Base-by-base conservation (phyloP, 2,329 filamentous ascomycete species). In the Penicillium sp. region DNA sequence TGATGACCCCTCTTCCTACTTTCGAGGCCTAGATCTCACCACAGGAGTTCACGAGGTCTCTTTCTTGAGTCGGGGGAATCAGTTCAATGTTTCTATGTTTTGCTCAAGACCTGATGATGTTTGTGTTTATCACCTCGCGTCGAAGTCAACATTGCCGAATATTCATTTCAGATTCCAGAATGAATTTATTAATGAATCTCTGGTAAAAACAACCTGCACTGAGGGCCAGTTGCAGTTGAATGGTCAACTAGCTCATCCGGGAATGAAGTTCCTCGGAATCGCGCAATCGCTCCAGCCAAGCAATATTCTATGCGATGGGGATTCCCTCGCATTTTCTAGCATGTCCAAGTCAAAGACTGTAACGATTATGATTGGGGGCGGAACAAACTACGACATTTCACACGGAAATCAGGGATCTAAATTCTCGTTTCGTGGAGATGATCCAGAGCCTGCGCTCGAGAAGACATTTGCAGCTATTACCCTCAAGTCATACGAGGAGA, bases 341-440 rank as follows among this genome's bases (percentile, higher is more conserved):
- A 26, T 28, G 5, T 28, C 47, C 7, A 46, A n/a, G 4, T 21
- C 18, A 10, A 53, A 34, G 7, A 31, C 26, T 8, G 41, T 42
- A n/a, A 62, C 8, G 3, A 56, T 83, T 6, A 67, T 81, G 0
- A 61, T 82, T 15, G 73, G 74, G 5, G 75, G 71, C 1, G 72
- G 66, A 6, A 61, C 64, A 1, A 72, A 82, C 52, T 84, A 79
- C 49, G 78, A 83, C 44, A 67, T 76, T 48, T 76, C 68, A 3
- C 76, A 77, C 31, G 81, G 81, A 1, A 79, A 74, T 43, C 65
- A 70, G 0, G 69, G 68, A 15, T 61, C 60, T 51, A 61, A 67
- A 10, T 83, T 74, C 61, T 78, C 76, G 0, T 84, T 81, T 64
- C 72, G 69, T 33, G 79, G 80, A 2, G 63, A 63, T 1, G 76